These are phyloP conservation scores for Petasospora rhodanensis DNA, from an alignment of 1,139 yeast genomes.

Conservation along the genomic window DNA sequence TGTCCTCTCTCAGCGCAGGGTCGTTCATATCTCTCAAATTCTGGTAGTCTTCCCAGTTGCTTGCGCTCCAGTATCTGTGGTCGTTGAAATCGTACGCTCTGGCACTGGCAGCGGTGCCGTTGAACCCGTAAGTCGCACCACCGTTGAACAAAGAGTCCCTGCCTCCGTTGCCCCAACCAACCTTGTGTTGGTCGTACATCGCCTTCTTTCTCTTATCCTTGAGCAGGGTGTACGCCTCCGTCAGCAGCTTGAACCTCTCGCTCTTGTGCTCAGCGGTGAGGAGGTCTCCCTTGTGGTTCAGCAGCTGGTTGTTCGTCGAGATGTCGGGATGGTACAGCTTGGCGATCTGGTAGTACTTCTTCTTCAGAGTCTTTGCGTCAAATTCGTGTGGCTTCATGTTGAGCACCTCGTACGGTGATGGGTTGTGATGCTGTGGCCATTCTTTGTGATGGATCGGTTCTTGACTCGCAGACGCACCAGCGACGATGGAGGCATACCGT, in stretches of 20 bases:
- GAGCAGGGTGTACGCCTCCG: conserved; percentile 70
- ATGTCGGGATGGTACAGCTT: conserved; percentile 88
- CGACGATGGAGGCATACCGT: too few species aligned
- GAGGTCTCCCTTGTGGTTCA: conserved; percentile 30
- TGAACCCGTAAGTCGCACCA: too few species aligned
- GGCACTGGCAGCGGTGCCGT: conserved; percentile 19
- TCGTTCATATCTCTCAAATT: conserved; percentile 21
- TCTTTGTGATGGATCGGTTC: conserved; percentile 20
- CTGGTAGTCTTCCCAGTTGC: conserved; percentile 66
- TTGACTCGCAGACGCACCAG: too few species aligned
- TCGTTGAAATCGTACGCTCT: conserved; percentile 27
- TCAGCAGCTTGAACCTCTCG: conserved; percentile 63
- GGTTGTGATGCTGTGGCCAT: conserved; percentile 60
- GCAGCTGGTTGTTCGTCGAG: conserved; percentile 28
- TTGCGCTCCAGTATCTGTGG: conserved; percentile 59
- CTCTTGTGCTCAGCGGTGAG: conserved; percentile 40
- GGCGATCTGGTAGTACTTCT: conserved; percentile 58
- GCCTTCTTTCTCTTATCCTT: conserved; percentile 48
- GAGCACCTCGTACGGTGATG: conserved; percentile 76
- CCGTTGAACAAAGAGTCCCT: conserved; percentile 3
- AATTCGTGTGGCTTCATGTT: conserved; percentile 39
- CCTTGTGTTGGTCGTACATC: conserved; percentile 39
- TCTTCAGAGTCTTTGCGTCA: conserved; percentile 42
- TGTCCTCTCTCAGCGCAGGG: conserved; percentile 18
- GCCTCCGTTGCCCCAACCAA: conserved; percentile 34